Conservation (phyloP, 2,329 filamentous ascomycete species). For the Geosmithia flava region DNA sequence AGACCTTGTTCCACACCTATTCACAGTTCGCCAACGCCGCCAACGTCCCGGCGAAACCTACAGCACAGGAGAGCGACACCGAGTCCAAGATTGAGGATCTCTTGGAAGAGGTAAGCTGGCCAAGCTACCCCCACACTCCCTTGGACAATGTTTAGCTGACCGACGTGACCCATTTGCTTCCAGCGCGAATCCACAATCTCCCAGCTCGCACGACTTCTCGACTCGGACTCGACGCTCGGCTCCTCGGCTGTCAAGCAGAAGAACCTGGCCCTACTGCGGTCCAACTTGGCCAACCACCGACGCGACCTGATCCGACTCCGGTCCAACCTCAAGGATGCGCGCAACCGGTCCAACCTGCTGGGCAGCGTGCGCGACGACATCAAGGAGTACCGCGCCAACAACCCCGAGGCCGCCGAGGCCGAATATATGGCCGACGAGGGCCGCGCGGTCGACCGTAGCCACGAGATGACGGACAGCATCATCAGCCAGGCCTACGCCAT, state of each 20-base stretch:
- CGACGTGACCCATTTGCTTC: conserved; percentile 1
- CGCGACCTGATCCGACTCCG: conserved; percentile 70
- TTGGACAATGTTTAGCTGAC: neutral
- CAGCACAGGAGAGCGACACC: conserved; percentile 69
- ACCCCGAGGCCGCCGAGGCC: conserved; percentile 73
- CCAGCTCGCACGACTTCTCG: conserved; percentile 78
- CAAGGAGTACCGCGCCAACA: conserved; percentile 70
- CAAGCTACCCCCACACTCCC: neutral
- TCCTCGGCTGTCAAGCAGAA: conserved; percentile 94
- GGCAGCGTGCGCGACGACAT: conserved; percentile 88
- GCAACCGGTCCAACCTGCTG: conserved; percentile 81
- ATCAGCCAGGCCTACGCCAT: conserved; percentile 94
- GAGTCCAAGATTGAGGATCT: conserved; percentile 77
- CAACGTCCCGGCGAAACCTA: conserved; percentile 70
- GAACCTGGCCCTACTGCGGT: conserved; percentile 82
- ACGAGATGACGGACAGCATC: conserved; percentile 80
- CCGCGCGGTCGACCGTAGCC: conserved; percentile 72
- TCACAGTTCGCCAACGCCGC: conserved; percentile 78
- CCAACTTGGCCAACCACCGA: conserved; percentile 78
- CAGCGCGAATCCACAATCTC: conserved; percentile 72
- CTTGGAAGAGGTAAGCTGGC: conserved; percentile 55
- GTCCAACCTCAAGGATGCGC: conserved; percentile 60
- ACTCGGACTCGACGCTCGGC: conserved; percentile 78
- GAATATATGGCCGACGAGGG: conserved; percentile 97
- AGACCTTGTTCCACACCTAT: conserved; percentile 72